Evolutionary conservation across 768 basidiomycete species (phyloP).

Genomic region (Xerocomellus intermedius): DNA sequence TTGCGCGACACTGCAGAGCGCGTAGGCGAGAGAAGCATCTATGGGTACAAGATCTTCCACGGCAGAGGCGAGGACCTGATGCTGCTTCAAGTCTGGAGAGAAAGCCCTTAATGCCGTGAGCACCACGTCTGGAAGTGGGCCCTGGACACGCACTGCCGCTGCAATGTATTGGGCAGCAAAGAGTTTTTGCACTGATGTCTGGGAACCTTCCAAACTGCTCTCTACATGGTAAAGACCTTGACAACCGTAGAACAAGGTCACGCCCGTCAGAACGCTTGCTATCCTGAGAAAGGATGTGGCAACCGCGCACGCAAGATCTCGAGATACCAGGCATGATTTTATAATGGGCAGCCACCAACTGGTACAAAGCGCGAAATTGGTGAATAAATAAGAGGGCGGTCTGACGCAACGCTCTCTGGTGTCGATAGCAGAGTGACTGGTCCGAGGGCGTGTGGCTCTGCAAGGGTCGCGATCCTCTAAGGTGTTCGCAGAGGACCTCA

Average conservation of each 20-base stretch:
- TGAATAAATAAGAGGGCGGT: slow-evolving; percentile 17
- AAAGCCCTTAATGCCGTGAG: slow-evolving; percentile 28
- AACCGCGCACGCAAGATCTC: slow-evolving; percentile 30
- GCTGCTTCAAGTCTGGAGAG: slow-evolving; percentile 22
- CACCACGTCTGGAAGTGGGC: slow-evolving; percentile 28
- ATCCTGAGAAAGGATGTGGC: slow-evolving; percentile 46
- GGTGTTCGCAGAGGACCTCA: neutral
- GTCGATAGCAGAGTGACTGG: slow-evolving; percentile 10
- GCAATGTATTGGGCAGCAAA: slow-evolving; percentile 26
- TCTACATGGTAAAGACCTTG: slow-evolving; percentile 31
- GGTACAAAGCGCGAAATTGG: slow-evolving; percentile 42
- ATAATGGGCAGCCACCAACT: slow-evolving; percentile 36
- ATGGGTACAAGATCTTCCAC: slow-evolving; percentile 22
- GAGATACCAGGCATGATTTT: slow-evolving; percentile 31
- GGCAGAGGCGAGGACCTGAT: slow-evolving; percentile 25
- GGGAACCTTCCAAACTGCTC: slow-evolving; percentile 17
- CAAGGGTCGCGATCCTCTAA: neutral
- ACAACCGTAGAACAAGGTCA: slow-evolving; percentile 37
- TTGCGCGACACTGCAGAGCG: slow-evolving; percentile 35
- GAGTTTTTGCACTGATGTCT: neutral
- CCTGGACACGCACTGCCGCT: slow-evolving; percentile 30
- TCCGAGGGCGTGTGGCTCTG: neutral
- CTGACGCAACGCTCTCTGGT: slow-evolving; percentile 9
- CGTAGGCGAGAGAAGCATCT: slow-evolving; percentile 33
- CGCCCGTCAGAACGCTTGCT: slow-evolving; percentile 40